Evolutionary conservation across 257 asterid species (phyloP).

Genomic region (Gardenia jasminoides): DNA sequence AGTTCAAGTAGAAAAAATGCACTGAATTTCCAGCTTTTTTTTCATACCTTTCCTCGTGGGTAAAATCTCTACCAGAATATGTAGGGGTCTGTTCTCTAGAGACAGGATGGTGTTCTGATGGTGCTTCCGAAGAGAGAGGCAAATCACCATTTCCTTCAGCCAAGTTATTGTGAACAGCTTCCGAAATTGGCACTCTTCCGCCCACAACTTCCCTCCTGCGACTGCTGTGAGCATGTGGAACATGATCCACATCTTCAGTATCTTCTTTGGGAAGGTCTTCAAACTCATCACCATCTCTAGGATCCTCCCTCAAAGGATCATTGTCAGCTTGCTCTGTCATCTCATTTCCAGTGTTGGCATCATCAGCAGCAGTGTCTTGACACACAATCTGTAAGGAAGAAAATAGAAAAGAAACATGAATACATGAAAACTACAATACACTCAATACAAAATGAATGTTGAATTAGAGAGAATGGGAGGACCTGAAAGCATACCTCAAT

Average conservation of each 20-base stretch:
- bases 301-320: conserved; percentile 35
- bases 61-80: conserved; percentile 30
- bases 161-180: conserved; percentile 30
- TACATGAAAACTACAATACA: neutral
- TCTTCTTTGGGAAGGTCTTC: conserved; percentile 51
- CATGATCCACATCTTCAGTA: conserved; percentile 33
- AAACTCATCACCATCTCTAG: conserved; percentile 49
- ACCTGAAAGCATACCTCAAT: conserved; percentile 51
- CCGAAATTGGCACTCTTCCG: conserved; percentile 42
- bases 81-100: conserved; percentile 34
- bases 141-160: conserved; percentile 39
- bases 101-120: conserved; percentile 31
- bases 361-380: conserved; percentile 55
- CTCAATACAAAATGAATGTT: neutral
- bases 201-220: conserved; percentile 42
- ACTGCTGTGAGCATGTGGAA: conserved; percentile 44
- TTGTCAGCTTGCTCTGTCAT: conserved; percentile 47
- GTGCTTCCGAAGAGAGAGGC: conserved; percentile 35
- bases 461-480: neutral
- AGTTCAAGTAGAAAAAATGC: neutral
- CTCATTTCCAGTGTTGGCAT: conserved; percentile 31
- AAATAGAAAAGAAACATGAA: conserved; percentile 16
- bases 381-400: conserved; percentile 62
- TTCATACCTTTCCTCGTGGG: conserved; percentile 58
- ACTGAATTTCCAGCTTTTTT: conserved; percentile 7